Percentiles rank a stretch among this genome's conserved stretches.
Conservation (phyloP, 805 yeast genomes). For the Sugiyamaella americana region DNA sequence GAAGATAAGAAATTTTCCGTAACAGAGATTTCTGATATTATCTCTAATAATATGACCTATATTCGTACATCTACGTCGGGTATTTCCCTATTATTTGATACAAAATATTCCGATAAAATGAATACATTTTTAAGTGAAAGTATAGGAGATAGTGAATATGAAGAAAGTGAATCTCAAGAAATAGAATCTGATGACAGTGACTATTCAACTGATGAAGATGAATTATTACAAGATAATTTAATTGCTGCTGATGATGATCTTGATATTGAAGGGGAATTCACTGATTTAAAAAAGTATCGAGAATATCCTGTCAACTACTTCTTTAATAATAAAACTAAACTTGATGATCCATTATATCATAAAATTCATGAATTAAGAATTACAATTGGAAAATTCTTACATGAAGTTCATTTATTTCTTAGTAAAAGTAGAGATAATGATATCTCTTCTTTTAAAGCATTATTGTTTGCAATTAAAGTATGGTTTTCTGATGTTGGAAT, state of each 20-base stretch:
- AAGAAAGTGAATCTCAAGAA: slow-evolving; percentile 18
- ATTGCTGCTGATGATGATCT: slow-evolving; percentile 17
- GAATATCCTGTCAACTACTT: slow-evolving; percentile 59
- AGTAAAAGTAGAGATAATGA: slow-evolving; percentile 52
- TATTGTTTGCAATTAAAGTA: slow-evolving; percentile 57
- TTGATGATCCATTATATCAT: slow-evolving; percentile 38
- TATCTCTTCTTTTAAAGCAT: slow-evolving; percentile 52
- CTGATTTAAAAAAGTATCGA: slow-evolving; percentile 49
- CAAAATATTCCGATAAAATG: slow-evolving; percentile 36
- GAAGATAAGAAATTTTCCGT: slow-evolving; percentile 26
- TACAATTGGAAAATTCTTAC: slow-evolving; percentile 57
- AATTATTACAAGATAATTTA: slow-evolving; percentile 6
- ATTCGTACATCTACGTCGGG: slow-evolving; percentile 64
- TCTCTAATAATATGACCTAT: slow-evolving; percentile 50
- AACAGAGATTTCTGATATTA: slow-evolving; percentile 43
- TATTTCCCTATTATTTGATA: slow-evolving; percentile 64
- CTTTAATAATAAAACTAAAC: slow-evolving; percentile 42
- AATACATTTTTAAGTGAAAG: neutral
- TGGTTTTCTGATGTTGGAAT: slow-evolving; percentile 81
- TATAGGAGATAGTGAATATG: slow-evolving; percentile 25
- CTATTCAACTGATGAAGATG: slow-evolving; percentile 16
- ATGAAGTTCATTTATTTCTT: slow-evolving; percentile 46
- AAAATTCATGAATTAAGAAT: slow-evolving; percentile 57
- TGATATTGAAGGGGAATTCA: slow-evolving; percentile 34
- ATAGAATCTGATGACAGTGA: slow-evolving; percentile 25